Percentiles rank a stretch among this genome's conserved stretches.
phyloP scores from a whole-genome alignment of 2,329 filamentous ascomycete species.

The Pseudocercospora vitis region DNA sequence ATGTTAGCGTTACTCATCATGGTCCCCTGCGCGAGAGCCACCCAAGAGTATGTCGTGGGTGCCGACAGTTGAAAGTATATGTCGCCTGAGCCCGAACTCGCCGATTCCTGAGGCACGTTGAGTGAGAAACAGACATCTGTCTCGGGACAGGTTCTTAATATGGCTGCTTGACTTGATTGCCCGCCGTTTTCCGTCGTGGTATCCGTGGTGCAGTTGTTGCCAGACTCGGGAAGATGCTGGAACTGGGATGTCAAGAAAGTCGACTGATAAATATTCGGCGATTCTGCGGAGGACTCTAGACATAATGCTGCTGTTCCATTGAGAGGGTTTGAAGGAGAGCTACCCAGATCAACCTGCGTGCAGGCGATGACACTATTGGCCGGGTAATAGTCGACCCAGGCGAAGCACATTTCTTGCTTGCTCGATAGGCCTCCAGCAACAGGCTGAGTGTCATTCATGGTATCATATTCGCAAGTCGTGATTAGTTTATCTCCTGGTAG shows the following conservation, averaged over 20 bases:
- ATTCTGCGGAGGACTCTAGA: conserved; percentile 13
- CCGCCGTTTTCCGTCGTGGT: not conserved
- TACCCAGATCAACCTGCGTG: conserved; percentile 20
- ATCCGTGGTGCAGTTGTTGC: conserved; percentile 14
- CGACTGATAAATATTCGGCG: conserved; percentile 10
- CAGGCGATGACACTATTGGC: conserved; percentile 22
- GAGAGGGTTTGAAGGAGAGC: not conserved
- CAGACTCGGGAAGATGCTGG: conserved; percentile 9
- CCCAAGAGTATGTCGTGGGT: conserved; percentile 54
- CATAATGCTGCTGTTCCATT: conserved; percentile 22
- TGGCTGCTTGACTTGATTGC: not conserved
- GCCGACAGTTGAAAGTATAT: conserved; percentile 59
- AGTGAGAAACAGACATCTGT: conserved; percentile 48
- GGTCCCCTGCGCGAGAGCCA: conserved; percentile 52
- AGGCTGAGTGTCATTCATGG: conserved; percentile 21
- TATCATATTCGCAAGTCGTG: conserved; percentile 26
- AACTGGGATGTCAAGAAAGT: conserved; percentile 13
- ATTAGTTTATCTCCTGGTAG: conserved; percentile 25
- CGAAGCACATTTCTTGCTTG: conserved; percentile 25
- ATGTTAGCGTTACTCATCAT: conserved; percentile 58
- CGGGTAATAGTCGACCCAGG: conserved; percentile 27
- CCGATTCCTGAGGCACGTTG: conserved; percentile 55
- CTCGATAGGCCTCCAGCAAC: conserved; percentile 24
- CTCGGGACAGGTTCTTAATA: not conserved
- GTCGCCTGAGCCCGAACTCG: conserved; percentile 52